Base-by-base conservation (phyloP, 768 basidiomycete genomes). In the Panus rudis region DNA sequence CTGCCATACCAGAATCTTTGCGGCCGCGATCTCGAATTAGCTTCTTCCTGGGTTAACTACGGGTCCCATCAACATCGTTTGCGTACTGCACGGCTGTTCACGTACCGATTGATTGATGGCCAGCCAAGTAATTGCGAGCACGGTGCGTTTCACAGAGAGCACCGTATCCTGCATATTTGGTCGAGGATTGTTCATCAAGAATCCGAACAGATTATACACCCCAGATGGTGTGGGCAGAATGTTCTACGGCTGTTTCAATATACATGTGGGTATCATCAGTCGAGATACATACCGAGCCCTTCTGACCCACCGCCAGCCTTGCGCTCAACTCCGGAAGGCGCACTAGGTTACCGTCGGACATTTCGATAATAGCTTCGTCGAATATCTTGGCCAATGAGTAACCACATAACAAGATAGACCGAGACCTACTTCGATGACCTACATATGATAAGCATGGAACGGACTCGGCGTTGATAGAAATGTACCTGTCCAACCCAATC, bases 401-500 rank as follows among this genome's bases (percentile, higher is more conserved):
- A 25, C 26, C 22, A 26, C 42, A 16, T 23, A 10, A 30, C 16
- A 6, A 37, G 21, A 46, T 6, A 43, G 30, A 27, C 14, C 20
- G n/a, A 46, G 31, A 32, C 73, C 49, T 59, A 90, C 87, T 76
- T 91, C 88, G 42, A 89, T 76, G 32, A 91, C 73, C 81, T 87
- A 47, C 25, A 48, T 22, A 42, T 38, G 37, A 46, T 34, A 34
- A 55, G 45, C 35, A 43, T 33, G 27, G 43, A 42, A 42, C n/a
- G 21, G 16, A 3, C 4, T 27, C 20, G 24, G 24, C 26, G 34
- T 34, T 31, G 16, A 27, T 40, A 6, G 45, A 37, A 47, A 45
- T 76, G 58, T 59, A 87, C 88, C 72, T 91, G 88, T 41, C 92
- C 92, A 54, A 94, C 68, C 92, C 92, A 96, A 59, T 90, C 78